Conservation (phyloP, 345 rosid species). For the Citrus australasica region DNA sequence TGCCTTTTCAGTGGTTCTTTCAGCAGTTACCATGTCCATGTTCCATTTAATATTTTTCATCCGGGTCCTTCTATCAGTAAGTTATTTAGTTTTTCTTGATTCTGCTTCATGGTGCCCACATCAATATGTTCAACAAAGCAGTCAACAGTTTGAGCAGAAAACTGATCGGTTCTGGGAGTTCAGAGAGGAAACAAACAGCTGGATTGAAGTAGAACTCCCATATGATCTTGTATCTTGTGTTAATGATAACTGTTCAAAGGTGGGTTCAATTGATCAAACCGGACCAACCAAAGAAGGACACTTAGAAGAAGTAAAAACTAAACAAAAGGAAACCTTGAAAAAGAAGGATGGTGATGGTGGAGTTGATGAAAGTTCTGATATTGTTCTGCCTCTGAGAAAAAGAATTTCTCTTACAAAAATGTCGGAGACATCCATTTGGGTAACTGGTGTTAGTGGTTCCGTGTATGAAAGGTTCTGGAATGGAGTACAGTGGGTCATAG, state of each 20-base stretch:
- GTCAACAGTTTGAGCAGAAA: conserved; percentile 45
- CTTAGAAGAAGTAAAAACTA: conserved; percentile 9
- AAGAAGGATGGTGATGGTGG: conserved; percentile 20
- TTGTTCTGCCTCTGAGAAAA: conserved; percentile 45
- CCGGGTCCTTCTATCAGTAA: conserved; percentile 27
- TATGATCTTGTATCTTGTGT: conserved; percentile 60
- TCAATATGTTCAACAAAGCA: conserved; percentile 23
- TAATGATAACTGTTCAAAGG: conserved; percentile 47
- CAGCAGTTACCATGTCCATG: conserved; percentile 29
- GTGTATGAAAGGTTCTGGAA: conserved; percentile 77
- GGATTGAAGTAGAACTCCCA: conserved; percentile 65
- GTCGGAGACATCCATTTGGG: conserved; percentile 64
- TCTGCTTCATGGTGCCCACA: conserved; percentile 33
- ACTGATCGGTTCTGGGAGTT: conserved; percentile 66
- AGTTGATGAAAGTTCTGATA: conserved; percentile 18
- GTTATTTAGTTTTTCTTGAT: conserved; percentile 15
- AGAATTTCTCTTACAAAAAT: conserved; percentile 55
- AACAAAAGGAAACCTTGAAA: conserved; percentile 13
- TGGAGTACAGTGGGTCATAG: conserved; percentile 71
- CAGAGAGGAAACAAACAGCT: conserved; percentile 44
- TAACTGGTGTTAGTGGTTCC: conserved; percentile 64
- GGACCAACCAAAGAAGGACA: conserved; percentile 16
- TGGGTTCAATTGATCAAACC: conserved; percentile 38
- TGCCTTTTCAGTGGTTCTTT: not conserved
- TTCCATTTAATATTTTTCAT: conserved; percentile 23